Conservation (phyloP, 176 grass and related monocot genomes). For the Zizania latifolia region DNA sequence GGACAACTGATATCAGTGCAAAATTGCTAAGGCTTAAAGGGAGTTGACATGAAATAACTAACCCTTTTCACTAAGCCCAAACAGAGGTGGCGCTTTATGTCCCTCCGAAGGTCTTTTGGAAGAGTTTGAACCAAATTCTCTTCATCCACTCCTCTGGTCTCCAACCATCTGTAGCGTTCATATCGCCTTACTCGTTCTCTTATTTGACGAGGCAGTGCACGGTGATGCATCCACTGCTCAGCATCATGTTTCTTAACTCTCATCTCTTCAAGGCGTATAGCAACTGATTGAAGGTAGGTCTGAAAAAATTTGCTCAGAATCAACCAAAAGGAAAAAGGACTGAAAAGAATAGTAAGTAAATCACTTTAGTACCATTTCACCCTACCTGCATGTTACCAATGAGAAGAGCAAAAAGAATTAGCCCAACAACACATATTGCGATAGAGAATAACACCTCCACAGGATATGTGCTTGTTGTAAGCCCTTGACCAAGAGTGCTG, state of each 20-base stretch:
- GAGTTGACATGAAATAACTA: not conserved
- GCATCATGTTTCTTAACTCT: slow-evolving; percentile 91
- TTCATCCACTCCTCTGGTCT: slow-evolving; percentile 92
- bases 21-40: not conserved
- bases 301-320: slow-evolving; percentile 25
- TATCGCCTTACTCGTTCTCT: slow-evolving; percentile 80
- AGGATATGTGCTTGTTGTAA: slow-evolving; percentile 67
- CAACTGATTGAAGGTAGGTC: slow-evolving; percentile 89
- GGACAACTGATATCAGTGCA: not conserved
- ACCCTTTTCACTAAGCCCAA: slow-evolving; percentile 85
- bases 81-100: slow-evolving; percentile 96
- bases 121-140: slow-evolving; percentile 92
- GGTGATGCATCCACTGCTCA: slow-evolving; percentile 97
- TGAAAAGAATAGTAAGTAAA: not conserved
- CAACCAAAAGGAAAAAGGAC: not conserved
- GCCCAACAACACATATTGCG: slow-evolving; percentile 70
- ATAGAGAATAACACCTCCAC: slow-evolving; percentile 88
- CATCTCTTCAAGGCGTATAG: slow-evolving; percentile 92
- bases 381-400: slow-evolving; percentile 98
- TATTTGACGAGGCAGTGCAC: slow-evolving; percentile 56
- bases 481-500: slow-evolving; percentile 92
- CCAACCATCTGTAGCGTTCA: slow-evolving; percentile 90
- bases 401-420: slow-evolving; percentile 86
- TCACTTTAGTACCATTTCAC: too few species aligned
- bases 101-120: slow-evolving; percentile 91